A percentile compares a stretch with the other conserved stretches of the same genome.
Evolutionary conservation across 352 stramenopile species (phyloP).

Genomic region (Phytophthora multivora): DNA sequence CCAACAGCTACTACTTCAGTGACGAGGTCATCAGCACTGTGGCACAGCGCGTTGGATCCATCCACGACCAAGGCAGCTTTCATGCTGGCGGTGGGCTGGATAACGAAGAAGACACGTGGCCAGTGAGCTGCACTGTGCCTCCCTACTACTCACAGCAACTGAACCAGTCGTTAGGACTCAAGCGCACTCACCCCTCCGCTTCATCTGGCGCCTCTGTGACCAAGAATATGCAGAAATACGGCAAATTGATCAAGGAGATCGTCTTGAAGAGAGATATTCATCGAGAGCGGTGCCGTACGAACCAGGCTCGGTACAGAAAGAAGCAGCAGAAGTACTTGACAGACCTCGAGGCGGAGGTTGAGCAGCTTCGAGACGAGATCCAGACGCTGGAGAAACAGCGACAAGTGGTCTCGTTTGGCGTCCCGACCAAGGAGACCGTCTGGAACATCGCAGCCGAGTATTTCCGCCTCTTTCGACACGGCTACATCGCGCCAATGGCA

Average conservation of each 20-base stretch:
- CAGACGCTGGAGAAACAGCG: constrained; percentile 27
- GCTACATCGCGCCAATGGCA: constrained; percentile 2
- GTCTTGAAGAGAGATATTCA: constrained; percentile 3
- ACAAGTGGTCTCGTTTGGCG: not conserved
- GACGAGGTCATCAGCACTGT: not conserved
- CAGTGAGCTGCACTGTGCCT: not conserved
- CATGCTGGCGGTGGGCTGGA: not conserved
- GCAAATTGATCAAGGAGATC: constrained; percentile 7
- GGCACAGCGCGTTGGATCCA: not conserved
- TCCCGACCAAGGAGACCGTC: constrained; percentile 1
- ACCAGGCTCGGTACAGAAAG: constrained; percentile 44
- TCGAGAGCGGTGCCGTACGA: constrained; percentile 41
- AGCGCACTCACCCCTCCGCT: not conserved
- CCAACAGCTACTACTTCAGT: constrained; percentile 2
- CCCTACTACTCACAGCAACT: not conserved
- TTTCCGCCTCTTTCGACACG: constrained; percentile 28
- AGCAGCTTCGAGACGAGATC: constrained; percentile 28
- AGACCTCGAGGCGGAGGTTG: constrained; percentile 23
- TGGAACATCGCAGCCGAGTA: constrained; percentile 17
- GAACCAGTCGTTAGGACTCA: not conserved
- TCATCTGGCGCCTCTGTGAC: not conserved
- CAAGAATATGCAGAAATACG: not conserved
- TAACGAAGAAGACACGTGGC: not conserved
- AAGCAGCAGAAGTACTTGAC: constrained; percentile 24
- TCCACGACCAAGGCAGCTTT: not conserved